Evolutionary conservation across 139 green algal species (phyloP).

Genomic region (Zygnema cylindricum): DNA sequence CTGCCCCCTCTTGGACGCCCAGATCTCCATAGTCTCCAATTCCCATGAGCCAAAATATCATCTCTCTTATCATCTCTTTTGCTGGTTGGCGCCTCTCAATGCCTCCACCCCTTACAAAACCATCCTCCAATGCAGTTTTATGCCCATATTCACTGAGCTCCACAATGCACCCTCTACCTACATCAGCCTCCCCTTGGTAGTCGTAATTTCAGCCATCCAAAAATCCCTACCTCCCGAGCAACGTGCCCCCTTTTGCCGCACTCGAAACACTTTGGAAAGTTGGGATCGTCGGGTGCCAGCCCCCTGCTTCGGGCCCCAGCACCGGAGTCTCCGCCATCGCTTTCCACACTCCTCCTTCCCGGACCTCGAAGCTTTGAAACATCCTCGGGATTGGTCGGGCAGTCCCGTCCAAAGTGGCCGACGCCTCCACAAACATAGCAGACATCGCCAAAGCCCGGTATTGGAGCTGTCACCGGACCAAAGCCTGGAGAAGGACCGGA

Average conservation of each 20-base stretch:
- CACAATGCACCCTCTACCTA: neutral
- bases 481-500: neutral
- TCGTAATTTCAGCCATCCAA: neutral
- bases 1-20: neutral
- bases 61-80: too few relatives aligned
- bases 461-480: neutral
- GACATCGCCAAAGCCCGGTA: constrained; percentile 23
- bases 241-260: constrained; percentile 48
- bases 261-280: constrained; percentile 43
- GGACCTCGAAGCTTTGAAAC: neutral
- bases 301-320: neutral
- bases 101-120: neutral
- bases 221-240: constrained; percentile 43
- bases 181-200: neutral
- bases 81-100: neutral
- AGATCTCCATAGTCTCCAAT: neutral
- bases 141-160: neutral
- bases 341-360: neutral
- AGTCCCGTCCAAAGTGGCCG: constrained; percentile 40
- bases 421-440: constrained; percentile 42
- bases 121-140: neutral
- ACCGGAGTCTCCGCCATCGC: neutral
- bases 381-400: constrained; percentile 38
- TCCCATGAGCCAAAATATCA: too few relatives aligned
- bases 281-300: neutral